Base-by-base conservation (phyloP, 129 eudicot genomes). In the Pittosporum tobira region DNA sequence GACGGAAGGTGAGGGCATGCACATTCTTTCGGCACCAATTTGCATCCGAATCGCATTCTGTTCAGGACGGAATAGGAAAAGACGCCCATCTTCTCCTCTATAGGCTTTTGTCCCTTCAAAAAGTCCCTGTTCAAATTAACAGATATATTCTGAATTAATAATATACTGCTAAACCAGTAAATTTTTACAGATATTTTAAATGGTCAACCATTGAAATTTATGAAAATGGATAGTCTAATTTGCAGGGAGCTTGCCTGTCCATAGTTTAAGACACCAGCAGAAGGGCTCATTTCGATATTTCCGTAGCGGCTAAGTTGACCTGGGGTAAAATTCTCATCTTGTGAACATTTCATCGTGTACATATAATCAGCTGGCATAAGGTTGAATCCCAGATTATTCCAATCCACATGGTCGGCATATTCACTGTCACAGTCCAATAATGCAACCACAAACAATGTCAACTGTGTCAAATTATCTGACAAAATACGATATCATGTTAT, bases 201-300 rank as follows among this genome's bases (percentile, higher is more conserved):
- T 30, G 7, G 36, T 30, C 3, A 30, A 30, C 3, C 4, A 4
- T 30, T 30, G 36, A 1, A 30, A 30, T 4, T 30, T 30, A 30
- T 2, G 36, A 30, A 30, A 30, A 4, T 5, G 36, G 7, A n/a
- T n/a, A n/a, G n/a, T n/a, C n/a, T n/a, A n/a, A n/a, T n/a, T n/a
- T n/a, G n/a, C n/a, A n/a, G n/a, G n/a, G 36, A 2, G 36, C 36
- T 30, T 30, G 36, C 3, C 36, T 30, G 96, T 9, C 96, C 94
- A 37, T 84, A 88, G 60, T 88, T 88, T 50, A 88, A 54, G 58
- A 88, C 91, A 3, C 88, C 91, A 6, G 96, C 94, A 26, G 85
- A 79, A 52, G 96, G 96, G 59, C 84, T 79, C 59, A 88, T 52
- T 27, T 85, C 79, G 20, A 88, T 57, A 36, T 81, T 84, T 3